phyloP scores from a whole-genome alignment of 164 flowering plant genomes.

The Vitis amurensis region DNA sequence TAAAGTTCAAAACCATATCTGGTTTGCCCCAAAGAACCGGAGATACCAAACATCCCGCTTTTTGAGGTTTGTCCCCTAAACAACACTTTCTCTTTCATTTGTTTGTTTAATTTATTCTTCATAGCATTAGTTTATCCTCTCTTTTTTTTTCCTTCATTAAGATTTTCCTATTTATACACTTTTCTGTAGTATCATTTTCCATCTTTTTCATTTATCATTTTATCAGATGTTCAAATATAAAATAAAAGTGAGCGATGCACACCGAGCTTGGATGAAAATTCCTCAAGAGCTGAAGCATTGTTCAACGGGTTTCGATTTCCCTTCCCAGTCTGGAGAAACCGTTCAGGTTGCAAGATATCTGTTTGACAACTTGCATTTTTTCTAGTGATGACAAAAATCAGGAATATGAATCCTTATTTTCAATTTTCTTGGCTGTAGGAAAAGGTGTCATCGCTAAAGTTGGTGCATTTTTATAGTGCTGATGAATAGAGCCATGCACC shows the following conservation, averaged over 20 bases:
- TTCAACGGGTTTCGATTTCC: conserved; percentile 79
- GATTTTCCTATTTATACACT: too few species aligned
- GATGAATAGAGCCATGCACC: conserved; percentile 8
- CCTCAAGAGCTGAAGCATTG: conserved; percentile 73
- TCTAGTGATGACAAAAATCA: background rate
- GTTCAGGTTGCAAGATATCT: conserved; percentile 44
- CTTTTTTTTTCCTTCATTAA: background rate
- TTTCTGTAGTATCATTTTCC: too few species aligned
- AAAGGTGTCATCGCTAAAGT: conserved; percentile 41
- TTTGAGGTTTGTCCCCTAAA: conserved; percentile 55
- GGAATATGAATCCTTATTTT: background rate
- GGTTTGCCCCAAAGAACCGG: conserved; percentile 25
- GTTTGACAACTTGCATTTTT: background rate
- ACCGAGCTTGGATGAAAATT: conserved; percentile 72
- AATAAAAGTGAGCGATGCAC: conserved; percentile 63
- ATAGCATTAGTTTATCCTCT: background rate
- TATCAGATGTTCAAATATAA: conserved; percentile 74
- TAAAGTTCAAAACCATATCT: too few species aligned
- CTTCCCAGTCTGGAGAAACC: conserved; percentile 37
- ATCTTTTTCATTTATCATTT: conserved; percentile 1
- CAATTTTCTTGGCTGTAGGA: conserved; percentile 38
- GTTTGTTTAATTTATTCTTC: background rate
- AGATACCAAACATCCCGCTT: conserved; percentile 52
- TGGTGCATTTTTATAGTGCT: conserved; percentile 53
- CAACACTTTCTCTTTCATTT: conserved; percentile 2